phyloP scores from a whole-genome alignment of 495 filamentous ascomycete genomes.

The Aspergillus coremiiformis region DNA sequence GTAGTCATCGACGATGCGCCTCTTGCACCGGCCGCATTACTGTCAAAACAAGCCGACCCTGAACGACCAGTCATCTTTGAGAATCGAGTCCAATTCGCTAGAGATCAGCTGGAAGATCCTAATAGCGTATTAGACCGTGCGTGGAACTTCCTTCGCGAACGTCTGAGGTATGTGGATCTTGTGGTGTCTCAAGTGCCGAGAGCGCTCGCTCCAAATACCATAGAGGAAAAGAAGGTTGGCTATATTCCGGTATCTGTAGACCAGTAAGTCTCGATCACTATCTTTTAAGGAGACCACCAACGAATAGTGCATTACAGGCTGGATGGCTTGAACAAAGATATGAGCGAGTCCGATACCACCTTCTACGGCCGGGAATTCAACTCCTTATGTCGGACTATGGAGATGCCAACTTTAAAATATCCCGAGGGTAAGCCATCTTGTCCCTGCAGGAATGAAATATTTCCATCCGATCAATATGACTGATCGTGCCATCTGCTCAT shows the following conservation, averaged over 20 bases:
- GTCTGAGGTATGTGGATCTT: conserved; percentile 5
- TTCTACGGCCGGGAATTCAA: conserved; percentile 63
- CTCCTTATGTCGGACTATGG: conserved; percentile 37
- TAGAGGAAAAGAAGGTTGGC: not conserved
- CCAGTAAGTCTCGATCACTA: conserved; percentile 1
- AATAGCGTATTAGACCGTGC: not conserved
- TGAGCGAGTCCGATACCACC: conserved; percentile 53
- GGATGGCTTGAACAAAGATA: conserved; percentile 63
- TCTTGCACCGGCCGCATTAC: not conserved
- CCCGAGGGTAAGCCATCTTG: conserved; percentile 32
- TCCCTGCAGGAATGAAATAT: not conserved
- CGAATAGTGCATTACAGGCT: conserved; percentile 31
- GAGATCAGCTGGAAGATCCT: not conserved
- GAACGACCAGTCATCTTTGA: conserved; percentile 9
- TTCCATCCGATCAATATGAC: not conserved
- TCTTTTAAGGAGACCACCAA: not conserved
- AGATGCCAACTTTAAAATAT: conserved; percentile 48
- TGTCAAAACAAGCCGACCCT: conserved; percentile 9
- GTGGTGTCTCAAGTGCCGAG: conserved; percentile 2
- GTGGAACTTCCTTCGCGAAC: conserved; percentile 4
- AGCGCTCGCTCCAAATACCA: not conserved
- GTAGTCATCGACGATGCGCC: conserved; percentile 3
- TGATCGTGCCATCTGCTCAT: not conserved
- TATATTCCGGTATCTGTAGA: conserved; percentile 4
- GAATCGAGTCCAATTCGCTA: conserved; percentile 1